These are phyloP conservation scores for Chalciporus sp. DNA, from an alignment of 1,284 basidiomycete species.

Conservation along the genomic window DNA sequence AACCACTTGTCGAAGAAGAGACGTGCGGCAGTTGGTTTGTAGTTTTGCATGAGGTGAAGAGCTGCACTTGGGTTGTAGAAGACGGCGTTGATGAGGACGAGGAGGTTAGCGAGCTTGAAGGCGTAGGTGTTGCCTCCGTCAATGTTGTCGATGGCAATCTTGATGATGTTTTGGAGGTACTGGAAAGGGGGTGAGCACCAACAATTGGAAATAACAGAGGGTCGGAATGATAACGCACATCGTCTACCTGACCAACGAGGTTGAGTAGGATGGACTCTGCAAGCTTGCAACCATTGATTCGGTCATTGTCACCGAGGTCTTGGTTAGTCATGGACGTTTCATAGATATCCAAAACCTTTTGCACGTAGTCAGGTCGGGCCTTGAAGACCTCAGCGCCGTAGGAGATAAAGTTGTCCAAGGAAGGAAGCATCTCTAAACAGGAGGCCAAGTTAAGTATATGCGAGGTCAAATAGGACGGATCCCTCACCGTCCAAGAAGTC, in stretches of 20 bases:
- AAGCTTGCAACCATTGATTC: conserved; percentile 84
- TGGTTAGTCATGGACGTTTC: conserved; percentile 72
- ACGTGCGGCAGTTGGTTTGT: conserved; percentile 59
- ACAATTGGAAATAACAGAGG: neutral
- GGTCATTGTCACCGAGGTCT: conserved; percentile 81
- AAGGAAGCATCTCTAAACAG: conserved; percentile 82
- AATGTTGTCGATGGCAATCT: conserved; percentile 58
- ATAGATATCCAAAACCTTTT: conserved; percentile 86
- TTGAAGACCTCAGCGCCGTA: conserved; percentile 82
- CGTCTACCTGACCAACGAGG: conserved; percentile 75
- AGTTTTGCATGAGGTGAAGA: conserved; percentile 72
- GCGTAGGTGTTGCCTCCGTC: conserved; percentile 62
- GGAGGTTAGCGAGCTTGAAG: conserved; percentile 77
- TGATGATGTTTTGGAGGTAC: conserved; percentile 60
- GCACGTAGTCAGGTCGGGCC: conserved; percentile 72
- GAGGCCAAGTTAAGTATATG: neutral
- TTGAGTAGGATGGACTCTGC: conserved; percentile 84
- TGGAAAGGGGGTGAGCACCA: conserved; percentile 19
- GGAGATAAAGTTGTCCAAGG: conserved; percentile 88
- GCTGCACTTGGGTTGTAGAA: conserved; percentile 83
- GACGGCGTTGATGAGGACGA: conserved; percentile 84
- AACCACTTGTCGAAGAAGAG: conserved; percentile 85
- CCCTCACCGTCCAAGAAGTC: conserved; percentile 81
- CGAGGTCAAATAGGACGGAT: neutral
- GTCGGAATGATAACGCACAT: conserved; percentile 47